Conservation (phyloP, 257 asterid genomes). For the Lycium barbarum region DNA sequence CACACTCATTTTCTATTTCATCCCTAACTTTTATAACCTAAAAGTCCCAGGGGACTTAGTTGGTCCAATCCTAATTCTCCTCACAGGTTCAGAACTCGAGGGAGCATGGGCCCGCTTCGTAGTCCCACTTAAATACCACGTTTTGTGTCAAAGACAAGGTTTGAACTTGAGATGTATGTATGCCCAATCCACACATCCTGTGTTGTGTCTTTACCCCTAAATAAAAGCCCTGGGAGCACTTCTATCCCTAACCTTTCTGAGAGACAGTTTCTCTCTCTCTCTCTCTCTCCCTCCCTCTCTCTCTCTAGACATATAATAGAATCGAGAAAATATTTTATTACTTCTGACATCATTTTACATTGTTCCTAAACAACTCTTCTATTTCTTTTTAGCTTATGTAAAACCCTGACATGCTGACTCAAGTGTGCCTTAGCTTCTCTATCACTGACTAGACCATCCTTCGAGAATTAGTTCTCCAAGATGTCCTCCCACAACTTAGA, state of each 20-base stretch:
- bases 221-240: background rate
- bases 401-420: slow-evolving; percentile 2
- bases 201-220: background rate
- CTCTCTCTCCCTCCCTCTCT: background rate
- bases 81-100: background rate
- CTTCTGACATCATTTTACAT: background rate
- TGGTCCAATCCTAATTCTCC: background rate
- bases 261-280: background rate
- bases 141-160: background rate
- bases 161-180: background rate
- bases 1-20: background rate
- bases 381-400: background rate
- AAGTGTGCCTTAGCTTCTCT: background rate
- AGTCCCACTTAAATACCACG: slow-evolving; percentile 12
- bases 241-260: background rate
- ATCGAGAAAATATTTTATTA: background rate
- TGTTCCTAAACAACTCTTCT: background rate
- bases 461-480: background rate
- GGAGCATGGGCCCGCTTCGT: background rate
- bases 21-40: background rate
- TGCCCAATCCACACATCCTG: background rate
- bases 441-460: background rate
- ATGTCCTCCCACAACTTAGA: slow-evolving; percentile 1
- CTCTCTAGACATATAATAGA: background rate
- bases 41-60: background rate